Conservation (phyloP, 2,329 filamentous ascomycete species). For the Penicillium concentricum region DNA sequence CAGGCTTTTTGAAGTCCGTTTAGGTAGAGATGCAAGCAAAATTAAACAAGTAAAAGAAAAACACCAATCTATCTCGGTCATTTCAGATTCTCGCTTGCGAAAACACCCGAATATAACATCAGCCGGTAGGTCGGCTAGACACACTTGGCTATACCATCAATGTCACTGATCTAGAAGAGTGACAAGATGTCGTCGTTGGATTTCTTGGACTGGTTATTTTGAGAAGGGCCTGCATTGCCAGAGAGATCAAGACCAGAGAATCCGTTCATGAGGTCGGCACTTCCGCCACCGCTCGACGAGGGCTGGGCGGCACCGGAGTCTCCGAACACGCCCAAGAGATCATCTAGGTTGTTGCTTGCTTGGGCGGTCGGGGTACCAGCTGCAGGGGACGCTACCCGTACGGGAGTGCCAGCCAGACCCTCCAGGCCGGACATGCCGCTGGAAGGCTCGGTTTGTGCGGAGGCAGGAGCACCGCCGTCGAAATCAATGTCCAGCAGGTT, state of each 20-base stretch:
- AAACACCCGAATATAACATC: slow-evolving; percentile 23
- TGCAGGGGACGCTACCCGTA: slow-evolving; percentile 49
- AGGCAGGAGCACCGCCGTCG: slow-evolving; percentile 89
- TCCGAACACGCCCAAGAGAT: slow-evolving; percentile 73
- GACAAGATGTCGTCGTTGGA: slow-evolving; percentile 58
- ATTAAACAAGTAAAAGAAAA: slow-evolving; percentile 21
- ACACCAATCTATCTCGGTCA: slow-evolving; percentile 27
- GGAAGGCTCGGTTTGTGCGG: slow-evolving; percentile 64
- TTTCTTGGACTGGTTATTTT: slow-evolving; percentile 43
- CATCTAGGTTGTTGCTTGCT: slow-evolving; percentile 66
- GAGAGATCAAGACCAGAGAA: slow-evolving; percentile 79
- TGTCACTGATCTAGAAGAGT: slow-evolving; percentile 46
- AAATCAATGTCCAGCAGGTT: slow-evolving; percentile 96
- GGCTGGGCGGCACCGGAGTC: slow-evolving; percentile 43
- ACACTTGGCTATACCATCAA: slow-evolving; percentile 11
- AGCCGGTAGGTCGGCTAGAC: slow-evolving; percentile 4
- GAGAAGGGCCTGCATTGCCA: slow-evolving; percentile 39
- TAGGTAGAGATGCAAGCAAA: slow-evolving; percentile 14
- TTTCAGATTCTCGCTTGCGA: slow-evolving; percentile 24
- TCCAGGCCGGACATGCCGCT: slow-evolving; percentile 64
- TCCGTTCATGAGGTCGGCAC: slow-evolving; percentile 69
- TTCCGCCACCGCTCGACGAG: slow-evolving; percentile 33
- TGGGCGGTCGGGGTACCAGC: slow-evolving; percentile 31
- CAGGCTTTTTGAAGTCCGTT: slow-evolving; percentile 21
- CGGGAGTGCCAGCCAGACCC: slow-evolving; percentile 57